Evolutionary conservation across 192 early-diverging fungal species (phyloP).

Genomic region (Coemansia sp.): DNA sequence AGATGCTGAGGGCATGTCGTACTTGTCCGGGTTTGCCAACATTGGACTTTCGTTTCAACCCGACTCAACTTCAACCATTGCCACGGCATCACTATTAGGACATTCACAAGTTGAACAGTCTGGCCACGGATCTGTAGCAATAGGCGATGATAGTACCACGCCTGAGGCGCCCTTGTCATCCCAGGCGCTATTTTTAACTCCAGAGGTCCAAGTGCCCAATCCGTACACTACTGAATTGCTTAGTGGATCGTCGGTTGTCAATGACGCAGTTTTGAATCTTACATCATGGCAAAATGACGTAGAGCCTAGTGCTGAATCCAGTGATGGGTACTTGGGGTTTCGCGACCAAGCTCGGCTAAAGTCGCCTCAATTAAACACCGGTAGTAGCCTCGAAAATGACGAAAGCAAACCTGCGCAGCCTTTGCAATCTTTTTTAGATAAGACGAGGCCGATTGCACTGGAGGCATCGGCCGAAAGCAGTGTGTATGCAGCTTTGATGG

Average conservation of each 20-base stretch:
- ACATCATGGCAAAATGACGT: slow-evolving; percentile 28
- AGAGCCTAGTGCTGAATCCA: neutral
- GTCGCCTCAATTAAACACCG: neutral
- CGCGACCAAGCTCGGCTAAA: slow-evolving; percentile 3
- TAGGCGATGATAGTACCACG: neutral
- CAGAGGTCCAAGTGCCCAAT: neutral
- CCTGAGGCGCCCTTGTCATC: neutral
- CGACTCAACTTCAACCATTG: neutral
- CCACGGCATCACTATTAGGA: neutral
- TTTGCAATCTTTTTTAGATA: slow-evolving; percentile 38
- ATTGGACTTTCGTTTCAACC: neutral
- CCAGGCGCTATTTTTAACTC: neutral
- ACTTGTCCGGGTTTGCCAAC: neutral
- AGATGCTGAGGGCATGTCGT: neutral
- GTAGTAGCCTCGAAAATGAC: neutral
- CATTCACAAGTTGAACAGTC: neutral
- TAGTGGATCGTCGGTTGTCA: slow-evolving; percentile 35
- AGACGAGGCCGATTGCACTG: slow-evolving; percentile 21
- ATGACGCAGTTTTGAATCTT: slow-evolving; percentile 44
- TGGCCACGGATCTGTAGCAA: neutral
- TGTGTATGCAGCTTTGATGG: neutral
- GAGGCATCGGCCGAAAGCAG: slow-evolving; percentile 14
- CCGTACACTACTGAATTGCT: neutral
- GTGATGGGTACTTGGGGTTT: slow-evolving; percentile 11
- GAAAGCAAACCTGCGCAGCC: neutral